A percentile compares a stretch with the other conserved stretches of the same genome.
Evolutionary conservation across 352 stramenopile genomes (phyloP).

Genomic region (Globisporangium emineosum): DNA sequence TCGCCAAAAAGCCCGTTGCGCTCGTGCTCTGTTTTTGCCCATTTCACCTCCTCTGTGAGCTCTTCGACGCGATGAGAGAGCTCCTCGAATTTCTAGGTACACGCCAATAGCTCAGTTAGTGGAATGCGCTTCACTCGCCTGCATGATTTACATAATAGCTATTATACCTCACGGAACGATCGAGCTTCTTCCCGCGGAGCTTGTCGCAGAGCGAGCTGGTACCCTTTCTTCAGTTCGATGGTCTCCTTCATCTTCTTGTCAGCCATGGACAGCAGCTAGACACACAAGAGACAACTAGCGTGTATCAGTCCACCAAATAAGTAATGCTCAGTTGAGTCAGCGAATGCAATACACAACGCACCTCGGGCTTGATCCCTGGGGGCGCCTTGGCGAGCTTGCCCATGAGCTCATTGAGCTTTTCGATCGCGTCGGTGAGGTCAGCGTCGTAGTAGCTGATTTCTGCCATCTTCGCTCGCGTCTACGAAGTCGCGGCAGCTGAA

Average conservation of each 20-base stretch:
- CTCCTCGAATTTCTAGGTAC: constrained; percentile 80
- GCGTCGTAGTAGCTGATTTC: constrained; percentile 89
- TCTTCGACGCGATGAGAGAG: constrained; percentile 76
- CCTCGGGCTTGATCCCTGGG: constrained; percentile 62
- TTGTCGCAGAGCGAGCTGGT: constrained; percentile 76
- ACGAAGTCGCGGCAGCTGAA: background rate
- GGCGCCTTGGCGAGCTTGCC: constrained; percentile 78
- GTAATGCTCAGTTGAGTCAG: background rate
- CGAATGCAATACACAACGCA: constrained; percentile 17
- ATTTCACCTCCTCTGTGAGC: constrained; percentile 75
- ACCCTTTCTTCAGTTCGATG: constrained; percentile 84
- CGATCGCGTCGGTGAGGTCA: constrained; percentile 78
- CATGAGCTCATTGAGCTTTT: constrained; percentile 86
- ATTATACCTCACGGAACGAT: constrained; percentile 70
- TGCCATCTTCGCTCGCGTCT: constrained; percentile 37
- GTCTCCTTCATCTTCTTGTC: constrained; percentile 85
- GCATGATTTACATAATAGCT: background rate
- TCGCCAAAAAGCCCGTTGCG: constrained; percentile 75
- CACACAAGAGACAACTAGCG: background rate
- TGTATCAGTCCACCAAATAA: background rate
- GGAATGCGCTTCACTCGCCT: background rate
- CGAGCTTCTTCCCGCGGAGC: constrained; percentile 63
- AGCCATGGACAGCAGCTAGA: constrained; percentile 65
- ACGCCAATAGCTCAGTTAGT: background rate
- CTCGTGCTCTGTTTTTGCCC: constrained; percentile 77